Evolutionary conservation across 371 early-diverging fungal genomes (phyloP), one percentile per base, ranked within the genome.

Genomic region (Dinochytrium kinnereticum): DNA sequence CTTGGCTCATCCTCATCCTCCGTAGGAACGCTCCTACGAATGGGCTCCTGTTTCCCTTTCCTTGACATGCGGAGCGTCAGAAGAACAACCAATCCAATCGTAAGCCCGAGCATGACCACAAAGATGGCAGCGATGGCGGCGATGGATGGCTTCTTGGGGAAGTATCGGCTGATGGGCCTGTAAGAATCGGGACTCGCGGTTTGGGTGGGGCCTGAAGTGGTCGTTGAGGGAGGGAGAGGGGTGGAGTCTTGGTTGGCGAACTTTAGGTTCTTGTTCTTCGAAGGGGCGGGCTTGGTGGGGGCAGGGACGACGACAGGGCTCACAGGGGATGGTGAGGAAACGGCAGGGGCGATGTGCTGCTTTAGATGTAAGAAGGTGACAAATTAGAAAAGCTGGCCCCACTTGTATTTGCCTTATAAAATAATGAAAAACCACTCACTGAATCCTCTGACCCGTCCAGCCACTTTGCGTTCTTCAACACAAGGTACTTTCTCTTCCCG

Each of bases 401-500:
- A n/a, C n/a, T n/a, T n/a, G n/a, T n/a, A n/a, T n/a, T n/a, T n/a
- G n/a, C n/a, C n/a, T n/a, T n/a, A n/a, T n/a, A n/a, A 10, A 55
- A 19, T 30, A 19, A 55, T 17, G 26, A 10, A 55, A 55, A 19
- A 55, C 10, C 7, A 55, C 57, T 55, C 57, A 55, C 57, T n/a
- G 13, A 15, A n/a, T 15, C 49, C 49, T 15, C n/a, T n/a, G 49
- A 13, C 57, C 26, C 57, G 26, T 55, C 57, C 21, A 55, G 10
- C 57, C 57, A 55, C 57, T 30, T 55, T 30, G 57, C 57, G 10
- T 55, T 30, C 57, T 55, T 55, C 57, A 55, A 55, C 57, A 55
- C 57, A 19, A 55, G 26, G 26, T 55, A 55, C 57, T 30, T 55
- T 30, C 57, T 55, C 57, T 7, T 55, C 26, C 57, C 57, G 17